phyloP scores from a whole-genome alignment of 306 rosid species.

The Mucuna pruriens region DNA sequence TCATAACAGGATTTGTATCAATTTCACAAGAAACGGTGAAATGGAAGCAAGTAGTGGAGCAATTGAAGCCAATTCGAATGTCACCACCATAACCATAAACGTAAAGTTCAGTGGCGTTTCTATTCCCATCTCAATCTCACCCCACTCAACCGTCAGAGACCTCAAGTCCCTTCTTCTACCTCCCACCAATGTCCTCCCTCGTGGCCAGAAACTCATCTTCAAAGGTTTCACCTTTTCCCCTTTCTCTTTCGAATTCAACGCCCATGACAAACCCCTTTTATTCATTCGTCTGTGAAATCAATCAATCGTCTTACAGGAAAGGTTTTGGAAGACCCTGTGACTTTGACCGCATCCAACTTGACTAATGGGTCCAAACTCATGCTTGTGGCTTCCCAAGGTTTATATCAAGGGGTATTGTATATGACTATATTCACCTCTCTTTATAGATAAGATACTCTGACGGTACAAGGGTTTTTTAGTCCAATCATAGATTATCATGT shows the following conservation, averaged over 20 bases:
- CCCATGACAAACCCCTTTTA: background rate
- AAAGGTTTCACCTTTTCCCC: constrained; percentile 57
- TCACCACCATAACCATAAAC: constrained; percentile 48
- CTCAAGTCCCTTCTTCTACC: constrained; percentile 85
- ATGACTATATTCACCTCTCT: background rate
- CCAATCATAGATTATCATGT: background rate
- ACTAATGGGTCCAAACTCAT: constrained; percentile 75
- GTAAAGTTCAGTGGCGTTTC: constrained; percentile 72
- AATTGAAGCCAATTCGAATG: background rate
- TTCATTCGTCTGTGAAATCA: constrained; percentile 23
- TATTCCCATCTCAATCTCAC: constrained; percentile 63
- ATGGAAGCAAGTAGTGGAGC: constrained; percentile 45
- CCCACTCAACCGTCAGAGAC: constrained; percentile 66
- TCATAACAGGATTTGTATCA: background rate
- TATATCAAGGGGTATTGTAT: constrained; percentile 88
- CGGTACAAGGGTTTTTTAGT: background rate
- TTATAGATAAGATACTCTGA: too few species aligned
- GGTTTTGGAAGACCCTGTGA: constrained; percentile 73
- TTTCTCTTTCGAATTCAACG: background rate
- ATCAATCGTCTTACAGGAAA: constrained; percentile 60
- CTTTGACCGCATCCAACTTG: constrained; percentile 67
- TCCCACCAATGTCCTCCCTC: constrained; percentile 82
- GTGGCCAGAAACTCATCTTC: constrained; percentile 93
- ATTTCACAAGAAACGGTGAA: background rate
- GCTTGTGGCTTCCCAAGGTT: constrained; percentile 95